Percentiles rank a stretch among this genome's conserved stretches.
Conservation (phyloP, 2,329 filamentous ascomycete genomes). For the Lachnellula arida region DNA sequence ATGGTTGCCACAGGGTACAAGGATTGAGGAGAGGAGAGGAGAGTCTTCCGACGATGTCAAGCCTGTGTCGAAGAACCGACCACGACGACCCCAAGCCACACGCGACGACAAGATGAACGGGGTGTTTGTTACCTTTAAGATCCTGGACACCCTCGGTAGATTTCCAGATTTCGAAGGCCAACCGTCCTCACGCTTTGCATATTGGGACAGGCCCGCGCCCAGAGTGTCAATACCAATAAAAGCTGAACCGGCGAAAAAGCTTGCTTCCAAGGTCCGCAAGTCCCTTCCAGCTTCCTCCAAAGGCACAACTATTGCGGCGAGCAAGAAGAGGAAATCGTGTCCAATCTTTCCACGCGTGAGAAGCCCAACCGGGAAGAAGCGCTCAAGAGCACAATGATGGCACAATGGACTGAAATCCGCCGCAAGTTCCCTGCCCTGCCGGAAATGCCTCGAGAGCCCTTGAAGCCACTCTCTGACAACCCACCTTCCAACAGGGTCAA, state of each 20-base stretch:
- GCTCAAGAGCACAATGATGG: not conserved
- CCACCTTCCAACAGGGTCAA: not conserved
- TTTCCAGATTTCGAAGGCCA: conserved; percentile 19
- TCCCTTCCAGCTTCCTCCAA: not conserved
- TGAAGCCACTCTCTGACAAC: not conserved
- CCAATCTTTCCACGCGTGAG: not conserved
- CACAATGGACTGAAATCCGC: not conserved
- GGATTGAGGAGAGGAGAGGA: conserved; percentile 13
- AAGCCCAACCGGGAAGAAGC: not conserved
- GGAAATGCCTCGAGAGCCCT: not conserved
- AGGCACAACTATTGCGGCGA: not conserved
- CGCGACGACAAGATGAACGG: conserved; percentile 30
- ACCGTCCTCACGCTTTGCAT: conserved; percentile 11
- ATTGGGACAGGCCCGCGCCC: conserved; percentile 12
- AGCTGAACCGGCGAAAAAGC: conserved; percentile 2
- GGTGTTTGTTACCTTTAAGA: conserved; percentile 28
- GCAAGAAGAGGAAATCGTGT: conserved; percentile 12
- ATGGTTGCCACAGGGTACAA: conserved; percentile 27
- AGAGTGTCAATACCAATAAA: conserved; percentile 4
- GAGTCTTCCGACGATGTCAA: conserved; percentile 7
- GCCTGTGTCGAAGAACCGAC: conserved; percentile 7
- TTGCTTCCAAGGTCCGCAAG: conserved; percentile 4
- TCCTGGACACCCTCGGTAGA: conserved; percentile 24
- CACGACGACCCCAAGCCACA: conserved; percentile 19
- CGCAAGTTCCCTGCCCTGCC: not conserved